A percentile compares a stretch with the other conserved stretches of the same genome.
These are phyloP conservation scores for Iberis pinnata DNA, from an alignment of 345 rosid species.

Conservation along the genomic window DNA sequence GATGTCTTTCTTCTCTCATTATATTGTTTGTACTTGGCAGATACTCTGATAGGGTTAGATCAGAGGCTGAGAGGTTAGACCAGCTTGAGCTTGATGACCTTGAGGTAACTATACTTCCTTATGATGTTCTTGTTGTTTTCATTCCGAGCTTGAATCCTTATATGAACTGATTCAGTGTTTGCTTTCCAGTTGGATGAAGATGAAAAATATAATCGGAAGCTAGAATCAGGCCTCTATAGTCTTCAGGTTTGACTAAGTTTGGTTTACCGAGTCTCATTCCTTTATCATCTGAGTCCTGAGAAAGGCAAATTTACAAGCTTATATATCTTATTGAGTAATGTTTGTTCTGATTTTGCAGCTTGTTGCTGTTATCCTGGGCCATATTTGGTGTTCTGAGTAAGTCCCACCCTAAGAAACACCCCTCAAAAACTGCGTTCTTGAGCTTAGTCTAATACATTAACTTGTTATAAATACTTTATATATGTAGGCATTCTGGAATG, in stretches of 20 bases:
- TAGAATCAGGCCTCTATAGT: conserved; percentile 91
- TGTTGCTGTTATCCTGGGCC: conserved; percentile 76
- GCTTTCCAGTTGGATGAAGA: conserved; percentile 78
- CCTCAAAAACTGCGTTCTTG: neutral
- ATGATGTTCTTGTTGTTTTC: neutral
- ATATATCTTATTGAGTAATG: conserved; percentile 1
- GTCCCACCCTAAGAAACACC: conserved; percentile 21
- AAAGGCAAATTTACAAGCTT: neutral
- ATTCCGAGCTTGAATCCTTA: neutral
- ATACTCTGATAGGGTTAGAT: conserved; percentile 73
- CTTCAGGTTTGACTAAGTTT: conserved; percentile 62
- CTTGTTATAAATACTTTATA: neutral
- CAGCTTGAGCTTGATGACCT: conserved; percentile 78
- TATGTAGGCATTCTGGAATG: conserved; percentile 61
- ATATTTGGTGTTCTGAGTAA: conserved; percentile 97
- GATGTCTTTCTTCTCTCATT: neutral
- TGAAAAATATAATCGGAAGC: conserved; percentile 68
- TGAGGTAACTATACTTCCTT: conserved; percentile 48
- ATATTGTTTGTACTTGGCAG: conserved; percentile 32
- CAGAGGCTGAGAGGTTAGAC: conserved; percentile 63
- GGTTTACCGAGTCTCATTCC: neutral
- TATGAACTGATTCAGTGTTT: conserved; percentile 11
- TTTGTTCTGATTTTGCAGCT: conserved; percentile 48
- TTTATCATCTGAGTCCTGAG: conserved; percentile 3
- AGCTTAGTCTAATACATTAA: conserved; percentile 1